These are phyloP conservation scores for Verticillium zaregamsianum DNA, from an alignment of 2,329 filamentous ascomycete species.

Conservation along the genomic window DNA sequence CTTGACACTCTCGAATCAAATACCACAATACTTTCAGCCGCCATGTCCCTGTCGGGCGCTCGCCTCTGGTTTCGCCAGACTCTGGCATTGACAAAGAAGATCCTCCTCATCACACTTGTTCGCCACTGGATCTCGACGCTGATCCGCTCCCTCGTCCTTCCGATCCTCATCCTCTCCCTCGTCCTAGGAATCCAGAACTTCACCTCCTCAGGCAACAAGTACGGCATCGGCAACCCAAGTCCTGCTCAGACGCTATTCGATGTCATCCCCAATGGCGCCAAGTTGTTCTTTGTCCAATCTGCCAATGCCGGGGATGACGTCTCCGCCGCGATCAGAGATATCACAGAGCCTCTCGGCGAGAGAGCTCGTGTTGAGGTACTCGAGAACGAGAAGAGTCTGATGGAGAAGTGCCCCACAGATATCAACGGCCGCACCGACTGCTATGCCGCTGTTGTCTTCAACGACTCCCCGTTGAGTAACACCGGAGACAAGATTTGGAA, in stretches of 20 bases:
- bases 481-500: constrained; percentile 19
- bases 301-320: background rate
- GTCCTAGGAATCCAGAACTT: background rate
- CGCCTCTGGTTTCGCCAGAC: background rate
- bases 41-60: background rate
- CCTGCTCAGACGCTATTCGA: background rate
- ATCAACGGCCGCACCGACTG: constrained; percentile 22
- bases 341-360: background rate
- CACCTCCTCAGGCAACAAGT: background rate
- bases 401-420: constrained; percentile 16
- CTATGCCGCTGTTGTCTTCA: constrained; percentile 22
- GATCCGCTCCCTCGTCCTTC: background rate
- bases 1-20: background rate
- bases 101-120: background rate
- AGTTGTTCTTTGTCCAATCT: background rate
- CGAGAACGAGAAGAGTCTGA: constrained; percentile 14
- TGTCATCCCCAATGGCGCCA: background rate
- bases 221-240: background rate
- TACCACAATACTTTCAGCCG: background rate
- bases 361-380: constrained; percentile 1
- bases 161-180: background rate
- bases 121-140: background rate
- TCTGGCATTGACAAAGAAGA: background rate
- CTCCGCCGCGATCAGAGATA: background rate
- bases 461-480: constrained; percentile 21